Base-by-base conservation (phyloP, 179 eudicot species). In the Gypsophila paniculata region DNA sequence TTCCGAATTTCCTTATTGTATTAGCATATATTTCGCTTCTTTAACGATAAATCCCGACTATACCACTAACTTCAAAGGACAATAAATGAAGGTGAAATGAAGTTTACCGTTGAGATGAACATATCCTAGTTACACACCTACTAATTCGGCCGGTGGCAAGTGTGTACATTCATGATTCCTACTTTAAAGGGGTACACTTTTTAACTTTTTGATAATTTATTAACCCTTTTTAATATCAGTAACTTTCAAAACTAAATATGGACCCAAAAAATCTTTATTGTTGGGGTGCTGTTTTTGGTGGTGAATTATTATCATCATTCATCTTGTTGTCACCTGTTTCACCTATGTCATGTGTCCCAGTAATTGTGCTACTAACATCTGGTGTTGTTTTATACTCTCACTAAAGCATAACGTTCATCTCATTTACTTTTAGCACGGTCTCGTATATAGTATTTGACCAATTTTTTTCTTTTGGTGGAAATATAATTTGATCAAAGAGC, bases 71-170 rank as follows among this genome's bases (percentile, higher is more conserved):
- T n/a, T n/a, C n/a, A n/a, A n/a, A n/a, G n/a, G n/a, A n/a, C n/a
- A 29, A 29, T 13, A 51, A 54, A 11, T 19, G 18, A 54, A 18
- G 55, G 52, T 69, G 18, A 18, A 72, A 36, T 64, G 38, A 59
- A 59, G 72, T 49, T 66, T 48, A 34, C 26, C 32, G 60, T 72
- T 67, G 63, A 38, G 68, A 52, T 60, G 48, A 72, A 68, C 51
- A 52, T 67, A 9, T 46, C 22, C 21, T 71, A 59, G 9, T 59
- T n/a, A 17, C 25, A 44, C 39, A 76, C 65, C 80, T 73, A 73
- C 76, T 61, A 21, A 68, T 61, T 59, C n/a, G 80, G 73, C 60
- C 15, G 69, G 70, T 73, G 74, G 62, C 70, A 73, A 77, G 58
- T 72, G 73, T 42, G 69, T 60, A 60, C 38, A 60, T 60, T 60